Conservation (phyloP, 73 alveolate genomes). For the Paraurostyla sp. region DNA sequence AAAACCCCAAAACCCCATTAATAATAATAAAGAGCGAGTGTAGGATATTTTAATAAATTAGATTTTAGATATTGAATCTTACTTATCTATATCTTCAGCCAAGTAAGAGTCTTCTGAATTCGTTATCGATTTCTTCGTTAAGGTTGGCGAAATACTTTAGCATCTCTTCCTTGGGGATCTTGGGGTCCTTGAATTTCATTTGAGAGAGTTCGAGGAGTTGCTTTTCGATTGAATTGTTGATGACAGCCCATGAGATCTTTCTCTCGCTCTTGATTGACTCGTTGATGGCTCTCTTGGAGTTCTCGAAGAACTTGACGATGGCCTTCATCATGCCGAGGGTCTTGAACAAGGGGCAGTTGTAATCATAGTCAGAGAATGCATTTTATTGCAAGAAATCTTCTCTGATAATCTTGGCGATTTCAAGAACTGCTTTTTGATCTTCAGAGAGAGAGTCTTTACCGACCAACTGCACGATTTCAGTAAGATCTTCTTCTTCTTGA, state of each 20-base stretch:
- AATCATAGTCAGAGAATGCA: conserved; percentile 97
- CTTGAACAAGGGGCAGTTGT: conserved; percentile 96
- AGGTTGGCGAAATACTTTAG: conserved; percentile 75
- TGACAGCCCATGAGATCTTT: conserved; percentile 87
- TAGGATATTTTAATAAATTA: too few species aligned
- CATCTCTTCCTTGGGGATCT: conserved; percentile 74
- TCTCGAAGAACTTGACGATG: conserved; percentile 88
- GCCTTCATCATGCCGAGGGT: conserved; percentile 97
- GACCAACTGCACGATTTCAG: conserved; percentile 99
- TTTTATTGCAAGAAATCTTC: conserved; percentile 99
- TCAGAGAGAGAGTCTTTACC: conserved; percentile 99
- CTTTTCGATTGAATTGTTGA: conserved; percentile 75
- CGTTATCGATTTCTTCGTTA: conserved; percentile 82
- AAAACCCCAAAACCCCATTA: too few species aligned
- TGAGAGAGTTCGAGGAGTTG: conserved; percentile 80
- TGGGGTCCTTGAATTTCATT: conserved; percentile 88
- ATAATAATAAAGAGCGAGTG: too few species aligned
- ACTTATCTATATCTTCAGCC: conserved; percentile 66
- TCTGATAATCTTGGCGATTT: conserved; percentile 95
- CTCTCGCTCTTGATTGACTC: conserved; percentile 88
- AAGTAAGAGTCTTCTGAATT: conserved; percentile 82
- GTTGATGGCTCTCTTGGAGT: conserved; percentile 84
- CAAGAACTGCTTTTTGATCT: conserved; percentile 96
- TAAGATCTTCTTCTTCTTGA: conserved; percentile 97
- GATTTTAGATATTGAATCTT: too few species aligned